phyloP scores from a whole-genome alignment of 2,329 filamentous ascomycete genomes.

The Alternaria viburni region DNA sequence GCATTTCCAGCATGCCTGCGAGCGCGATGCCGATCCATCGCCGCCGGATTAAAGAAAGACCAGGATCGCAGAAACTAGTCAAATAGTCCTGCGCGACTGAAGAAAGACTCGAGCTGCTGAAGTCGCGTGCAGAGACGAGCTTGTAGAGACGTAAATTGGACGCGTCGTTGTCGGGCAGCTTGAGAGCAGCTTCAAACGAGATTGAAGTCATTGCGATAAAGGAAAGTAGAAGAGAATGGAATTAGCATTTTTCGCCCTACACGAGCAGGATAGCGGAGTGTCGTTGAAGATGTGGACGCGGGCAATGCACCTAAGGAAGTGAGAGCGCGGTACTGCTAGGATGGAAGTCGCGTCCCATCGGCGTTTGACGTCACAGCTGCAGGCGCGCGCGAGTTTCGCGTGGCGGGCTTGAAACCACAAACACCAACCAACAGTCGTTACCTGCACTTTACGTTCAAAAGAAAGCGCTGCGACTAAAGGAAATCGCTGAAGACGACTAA shows the following conservation, averaged over 20 bases:
- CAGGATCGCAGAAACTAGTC: conserved; percentile 32
- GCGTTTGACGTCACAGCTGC: background rate
- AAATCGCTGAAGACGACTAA: background rate
- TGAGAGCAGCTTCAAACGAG: conserved; percentile 29
- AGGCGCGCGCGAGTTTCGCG: conserved; percentile 2
- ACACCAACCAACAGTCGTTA: background rate
- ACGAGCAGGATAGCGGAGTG: background rate
- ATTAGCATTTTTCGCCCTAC: background rate
- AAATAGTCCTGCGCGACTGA: conserved; percentile 31
- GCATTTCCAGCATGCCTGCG: conserved; percentile 29
- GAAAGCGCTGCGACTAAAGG: background rate
- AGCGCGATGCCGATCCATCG: conserved; percentile 44
- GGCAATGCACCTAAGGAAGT: background rate
- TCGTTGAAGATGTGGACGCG: background rate
- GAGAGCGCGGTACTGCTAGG: background rate
- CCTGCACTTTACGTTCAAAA: background rate
- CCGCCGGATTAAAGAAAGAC: conserved; percentile 21
- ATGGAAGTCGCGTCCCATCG: background rate
- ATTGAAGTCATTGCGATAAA: conserved; percentile 19
- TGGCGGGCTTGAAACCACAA: background rate
- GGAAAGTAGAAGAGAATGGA: background rate
- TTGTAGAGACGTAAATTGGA: conserved; percentile 22
- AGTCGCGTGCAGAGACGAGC: conserved; percentile 21
- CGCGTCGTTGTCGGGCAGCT: conserved; percentile 25
- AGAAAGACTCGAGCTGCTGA: conserved; percentile 14